Evolutionary conservation across 306 rosid genomes (phyloP).

Genomic region (Citrullus amarus): DNA sequence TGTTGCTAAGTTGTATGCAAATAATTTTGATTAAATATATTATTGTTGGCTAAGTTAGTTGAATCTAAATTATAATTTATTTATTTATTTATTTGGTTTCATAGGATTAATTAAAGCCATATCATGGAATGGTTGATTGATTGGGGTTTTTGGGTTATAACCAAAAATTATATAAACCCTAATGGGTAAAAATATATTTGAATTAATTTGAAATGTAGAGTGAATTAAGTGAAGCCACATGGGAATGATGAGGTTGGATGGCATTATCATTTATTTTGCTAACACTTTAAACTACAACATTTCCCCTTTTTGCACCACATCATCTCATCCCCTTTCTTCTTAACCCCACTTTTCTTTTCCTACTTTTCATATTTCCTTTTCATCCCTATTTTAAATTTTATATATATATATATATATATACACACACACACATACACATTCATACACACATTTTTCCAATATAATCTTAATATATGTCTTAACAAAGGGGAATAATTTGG

Average conservation of each 20-base stretch:
- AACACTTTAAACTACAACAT: background rate
- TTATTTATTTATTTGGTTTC: background rate
- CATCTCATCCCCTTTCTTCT: background rate
- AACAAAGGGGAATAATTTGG: too few relatives aligned
- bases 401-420: too few relatives aligned
- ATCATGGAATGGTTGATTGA: background rate
- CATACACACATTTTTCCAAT: too few relatives aligned
- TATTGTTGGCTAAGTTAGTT: background rate
- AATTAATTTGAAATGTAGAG: background rate
- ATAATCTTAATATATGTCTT: too few relatives aligned
- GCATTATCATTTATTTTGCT: conserved; percentile 1
- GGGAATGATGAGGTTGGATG: background rate
- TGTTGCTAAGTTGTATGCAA: background rate
- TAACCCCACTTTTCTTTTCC: background rate
- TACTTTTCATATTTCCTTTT: background rate
- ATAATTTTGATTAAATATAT: background rate
- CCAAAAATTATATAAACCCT: background rate
- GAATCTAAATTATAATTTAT: background rate
- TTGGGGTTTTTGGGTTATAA: background rate
- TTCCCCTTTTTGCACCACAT: background rate
- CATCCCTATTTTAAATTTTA: background rate
- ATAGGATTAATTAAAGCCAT: background rate
- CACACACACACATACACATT: too few relatives aligned
- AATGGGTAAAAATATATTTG: background rate
- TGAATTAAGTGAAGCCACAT: background rate